Evolutionary conservation across 2,329 filamentous ascomycete genomes (phyloP).

Genomic region (Cladosporium austrohemisphaericum): DNA sequence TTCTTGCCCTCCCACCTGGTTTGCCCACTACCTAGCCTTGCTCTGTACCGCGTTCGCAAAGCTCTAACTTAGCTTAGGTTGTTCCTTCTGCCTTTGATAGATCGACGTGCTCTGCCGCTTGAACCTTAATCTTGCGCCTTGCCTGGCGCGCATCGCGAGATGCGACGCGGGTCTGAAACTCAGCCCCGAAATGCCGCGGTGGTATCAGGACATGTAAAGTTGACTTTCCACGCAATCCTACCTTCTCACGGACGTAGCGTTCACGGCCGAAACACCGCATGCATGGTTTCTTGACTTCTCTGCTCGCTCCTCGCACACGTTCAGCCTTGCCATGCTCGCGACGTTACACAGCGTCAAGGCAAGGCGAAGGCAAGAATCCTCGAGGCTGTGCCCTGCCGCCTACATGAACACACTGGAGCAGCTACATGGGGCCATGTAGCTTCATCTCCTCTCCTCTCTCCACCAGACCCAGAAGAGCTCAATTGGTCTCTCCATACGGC

Average conservation of each 20-base stretch:
- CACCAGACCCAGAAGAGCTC: no score
- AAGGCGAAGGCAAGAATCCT: neutral
- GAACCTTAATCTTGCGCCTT: constrained; percentile 8
- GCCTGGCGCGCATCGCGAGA: neutral
- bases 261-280: no score
- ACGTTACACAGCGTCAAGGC: neutral
- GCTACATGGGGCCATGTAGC: no score
- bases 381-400: no score
- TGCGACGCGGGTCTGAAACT: neutral
- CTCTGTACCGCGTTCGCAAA: neutral
- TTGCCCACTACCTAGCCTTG: neutral
- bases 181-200: constrained; percentile 3
- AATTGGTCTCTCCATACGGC: no score
- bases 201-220: neutral
- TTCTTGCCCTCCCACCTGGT: no score
- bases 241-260: neutral
- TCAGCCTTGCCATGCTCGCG: neutral
- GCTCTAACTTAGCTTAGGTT: neutral
- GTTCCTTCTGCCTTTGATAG: neutral
- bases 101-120: neutral
- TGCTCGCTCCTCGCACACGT: no score
- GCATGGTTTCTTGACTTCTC: neutral
- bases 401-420: no score
- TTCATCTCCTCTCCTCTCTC: no score
- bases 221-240: neutral